phyloP scores from a whole-genome alignment of 768 basidiomycete genomes.

The Russula griseocarnosa region DNA sequence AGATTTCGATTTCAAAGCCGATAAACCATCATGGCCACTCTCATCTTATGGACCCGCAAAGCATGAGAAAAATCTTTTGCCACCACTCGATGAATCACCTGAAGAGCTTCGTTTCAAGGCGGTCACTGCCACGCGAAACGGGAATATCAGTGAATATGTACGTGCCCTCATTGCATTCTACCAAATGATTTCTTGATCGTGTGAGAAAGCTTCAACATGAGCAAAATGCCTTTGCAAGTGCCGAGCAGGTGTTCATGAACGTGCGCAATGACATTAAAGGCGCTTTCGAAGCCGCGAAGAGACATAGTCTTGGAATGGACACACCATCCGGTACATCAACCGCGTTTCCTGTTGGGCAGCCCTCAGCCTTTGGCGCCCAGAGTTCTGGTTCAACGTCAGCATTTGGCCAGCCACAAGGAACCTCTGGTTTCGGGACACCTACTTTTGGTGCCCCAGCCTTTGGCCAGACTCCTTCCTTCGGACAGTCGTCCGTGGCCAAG shows the following conservation, averaged over 20 bases:
- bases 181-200: not conserved
- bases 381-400: conserved; percentile 8
- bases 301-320: conserved; percentile 37
- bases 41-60: conserved; percentile 75
- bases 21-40: conserved; percentile 77
- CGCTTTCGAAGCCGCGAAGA: conserved; percentile 48
- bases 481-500: conserved; percentile 28
- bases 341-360: conserved; percentile 30
- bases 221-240: conserved; percentile 45
- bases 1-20: conserved; percentile 47
- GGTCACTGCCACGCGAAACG: conserved; percentile 47
- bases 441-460: conserved; percentile 32
- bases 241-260: conserved; percentile 49
- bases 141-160: conserved; percentile 64
- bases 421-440: conserved; percentile 40
- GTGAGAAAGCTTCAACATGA: conserved; percentile 50
- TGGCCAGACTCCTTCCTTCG: conserved; percentile 32
- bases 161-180: conserved; percentile 30
- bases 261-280: conserved; percentile 37
- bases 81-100: conserved; percentile 61
- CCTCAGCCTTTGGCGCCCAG: conserved; percentile 39
- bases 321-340: conserved; percentile 24
- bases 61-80: conserved; percentile 58
- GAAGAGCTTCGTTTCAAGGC: conserved; percentile 75
- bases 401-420: conserved; percentile 32